phyloP scores from a whole-genome alignment of 2,329 filamentous ascomycete genomes.

The Neophaeococcomyces mojaviensis region DNA sequence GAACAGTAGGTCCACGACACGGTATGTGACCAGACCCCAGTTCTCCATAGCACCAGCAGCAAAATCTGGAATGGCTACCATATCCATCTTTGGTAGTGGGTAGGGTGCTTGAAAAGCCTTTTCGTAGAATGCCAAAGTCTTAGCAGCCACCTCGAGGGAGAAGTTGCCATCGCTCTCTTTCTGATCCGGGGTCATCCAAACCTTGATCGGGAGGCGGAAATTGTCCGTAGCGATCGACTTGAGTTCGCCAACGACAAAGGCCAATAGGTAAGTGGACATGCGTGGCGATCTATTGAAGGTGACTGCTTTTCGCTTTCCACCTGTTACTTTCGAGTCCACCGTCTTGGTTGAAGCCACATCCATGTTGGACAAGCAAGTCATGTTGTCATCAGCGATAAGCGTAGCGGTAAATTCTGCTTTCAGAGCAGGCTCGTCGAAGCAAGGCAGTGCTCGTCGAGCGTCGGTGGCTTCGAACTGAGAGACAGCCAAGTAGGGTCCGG shows the following conservation, averaged over 20 bases:
- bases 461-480: constrained; percentile 97
- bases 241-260: constrained; percentile 88
- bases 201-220: constrained; percentile 84
- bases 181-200: constrained; percentile 86
- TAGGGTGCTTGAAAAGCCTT: constrained; percentile 85
- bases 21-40: constrained; percentile 93
- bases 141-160: constrained; percentile 80
- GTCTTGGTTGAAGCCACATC: constrained; percentile 75
- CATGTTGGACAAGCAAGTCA: constrained; percentile 97
- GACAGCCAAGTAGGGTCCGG: constrained; percentile 77
- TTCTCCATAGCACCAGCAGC: constrained; percentile 97
- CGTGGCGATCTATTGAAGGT: constrained; percentile 85
- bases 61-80: constrained; percentile 94
- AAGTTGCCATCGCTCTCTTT: constrained; percentile 88
- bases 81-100: constrained; percentile 89
- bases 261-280: constrained; percentile 94
- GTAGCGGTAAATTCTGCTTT: constrained; percentile 92
- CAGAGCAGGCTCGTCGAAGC: constrained; percentile 90
- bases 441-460: constrained; percentile 84
- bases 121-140: constrained; percentile 89
- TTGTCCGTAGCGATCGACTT: constrained; percentile 87
- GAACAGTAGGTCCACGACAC: constrained; percentile 80
- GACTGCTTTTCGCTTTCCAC: constrained; percentile 69
- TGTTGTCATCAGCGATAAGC: constrained; percentile 77
- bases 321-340: constrained; percentile 55